A percentile compares a stretch with the other conserved stretches of the same genome.
phyloP scores from a whole-genome alignment of 2,329 filamentous ascomycete species.

The Neofusicoccum laricinum region DNA sequence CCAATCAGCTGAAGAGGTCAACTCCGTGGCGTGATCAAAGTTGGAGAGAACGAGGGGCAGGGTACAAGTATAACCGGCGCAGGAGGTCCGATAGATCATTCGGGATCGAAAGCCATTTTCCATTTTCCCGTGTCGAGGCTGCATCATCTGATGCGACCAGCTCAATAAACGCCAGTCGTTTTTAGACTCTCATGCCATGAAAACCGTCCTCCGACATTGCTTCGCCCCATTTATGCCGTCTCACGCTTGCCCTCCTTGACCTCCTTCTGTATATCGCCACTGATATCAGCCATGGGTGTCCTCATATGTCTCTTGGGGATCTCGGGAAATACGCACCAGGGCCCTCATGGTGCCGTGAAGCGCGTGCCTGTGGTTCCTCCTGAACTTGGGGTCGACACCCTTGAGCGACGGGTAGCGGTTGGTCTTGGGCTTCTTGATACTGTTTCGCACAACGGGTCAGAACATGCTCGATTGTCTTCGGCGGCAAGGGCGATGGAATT shows the following conservation, averaged over 20 bases:
- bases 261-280: slow-evolving; percentile 71
- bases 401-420: slow-evolving; percentile 98
- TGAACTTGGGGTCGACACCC: slow-evolving; percentile 99
- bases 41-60: no score
- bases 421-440: slow-evolving; percentile 99
- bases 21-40: no score
- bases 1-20: not conserved
- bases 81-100: not conserved
- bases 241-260: slow-evolving; percentile 94
- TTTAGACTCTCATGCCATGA: slow-evolving; percentile 16
- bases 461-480: slow-evolving; percentile 12
- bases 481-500: not conserved
- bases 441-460: slow-evolving; percentile 39
- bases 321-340: slow-evolving; percentile 64
- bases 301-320: not conserved
- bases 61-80: not conserved
- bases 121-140: slow-evolving; percentile 15
- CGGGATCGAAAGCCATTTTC: slow-evolving; percentile 17
- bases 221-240: slow-evolving; percentile 60
- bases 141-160: slow-evolving; percentile 4
- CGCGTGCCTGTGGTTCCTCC: slow-evolving; percentile 99
- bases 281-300: not conserved
- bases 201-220: slow-evolving; percentile 9
- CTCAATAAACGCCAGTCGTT: slow-evolving; percentile 16
- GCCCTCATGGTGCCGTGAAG: slow-evolving; percentile 98